Conservation (phyloP, 2,329 filamentous ascomycete species). For the Seiridium cupressi region DNA sequence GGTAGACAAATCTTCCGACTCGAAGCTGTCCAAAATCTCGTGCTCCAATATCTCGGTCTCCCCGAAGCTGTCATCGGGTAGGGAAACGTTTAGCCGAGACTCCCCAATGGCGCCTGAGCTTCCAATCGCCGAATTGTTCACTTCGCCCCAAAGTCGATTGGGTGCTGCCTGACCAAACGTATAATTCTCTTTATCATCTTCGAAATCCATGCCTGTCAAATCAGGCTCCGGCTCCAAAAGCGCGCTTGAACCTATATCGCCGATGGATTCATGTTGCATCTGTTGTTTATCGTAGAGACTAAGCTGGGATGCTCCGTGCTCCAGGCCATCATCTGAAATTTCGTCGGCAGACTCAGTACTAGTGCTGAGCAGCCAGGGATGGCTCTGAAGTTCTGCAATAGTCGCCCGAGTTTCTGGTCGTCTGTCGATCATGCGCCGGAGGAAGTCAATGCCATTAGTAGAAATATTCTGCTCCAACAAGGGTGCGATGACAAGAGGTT, state of each 20-base stretch:
- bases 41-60: constrained; percentile 36
- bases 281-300: constrained; percentile 52
- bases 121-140: constrained; percentile 51
- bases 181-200: constrained; percentile 78
- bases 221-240: constrained; percentile 33
- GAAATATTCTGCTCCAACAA: constrained; percentile 62
- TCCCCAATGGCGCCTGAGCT: constrained; percentile 51
- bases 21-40: constrained; percentile 45
- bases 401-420: constrained; percentile 76
- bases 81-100: constrained; percentile 46
- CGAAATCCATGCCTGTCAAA: constrained; percentile 50
- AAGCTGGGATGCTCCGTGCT: constrained; percentile 60
- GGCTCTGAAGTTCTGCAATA: constrained; percentile 65
- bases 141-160: constrained; percentile 53
- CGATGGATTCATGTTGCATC: constrained; percentile 25
- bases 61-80: constrained; percentile 29
- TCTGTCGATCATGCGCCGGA: constrained; percentile 77
- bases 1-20: constrained; percentile 41
- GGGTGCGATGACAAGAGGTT: constrained; percentile 63
- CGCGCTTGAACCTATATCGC: constrained; percentile 23
- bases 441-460: constrained; percentile 67
- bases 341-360: constrained; percentile 55
- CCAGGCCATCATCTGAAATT: constrained; percentile 58
- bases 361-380: constrained; percentile 66
- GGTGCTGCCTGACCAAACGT: constrained; percentile 57